These are phyloP conservation scores for Aspergillus latus DNA, from an alignment of 2,329 filamentous ascomycete genomes.

Conservation along the genomic window DNA sequence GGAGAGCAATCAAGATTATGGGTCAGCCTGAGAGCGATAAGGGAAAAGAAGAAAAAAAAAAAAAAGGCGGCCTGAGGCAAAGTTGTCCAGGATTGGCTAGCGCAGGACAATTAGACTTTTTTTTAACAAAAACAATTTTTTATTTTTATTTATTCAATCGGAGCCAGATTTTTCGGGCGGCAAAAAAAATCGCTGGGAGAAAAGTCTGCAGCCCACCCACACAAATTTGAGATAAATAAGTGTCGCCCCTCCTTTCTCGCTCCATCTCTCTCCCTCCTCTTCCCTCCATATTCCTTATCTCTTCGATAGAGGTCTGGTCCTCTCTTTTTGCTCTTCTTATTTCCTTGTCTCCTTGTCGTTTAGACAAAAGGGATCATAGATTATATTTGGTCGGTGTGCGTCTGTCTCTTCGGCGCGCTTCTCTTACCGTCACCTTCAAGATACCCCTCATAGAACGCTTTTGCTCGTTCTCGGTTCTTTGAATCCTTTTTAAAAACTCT, in stretches of 20 bases:
- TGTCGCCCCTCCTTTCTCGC: conserved; percentile 25
- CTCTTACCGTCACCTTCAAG: conserved; percentile 31
- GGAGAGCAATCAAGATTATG: background rate
- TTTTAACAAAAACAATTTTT: conserved; percentile 19
- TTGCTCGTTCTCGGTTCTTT: conserved; percentile 28
- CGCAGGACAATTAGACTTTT: conserved; percentile 18
- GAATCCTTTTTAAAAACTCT: conserved; percentile 16
- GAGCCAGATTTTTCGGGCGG: conserved; percentile 27
- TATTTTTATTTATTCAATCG: background rate
- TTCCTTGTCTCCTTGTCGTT: conserved; percentile 29
- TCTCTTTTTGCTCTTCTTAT: conserved; percentile 27
- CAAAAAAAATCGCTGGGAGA: conserved; percentile 20
- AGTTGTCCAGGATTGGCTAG: conserved; percentile 19
- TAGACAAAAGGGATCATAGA: conserved; percentile 36
- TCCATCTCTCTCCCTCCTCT: conserved; percentile 18
- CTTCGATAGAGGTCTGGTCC: conserved; percentile 36
- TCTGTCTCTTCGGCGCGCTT: conserved; percentile 31
- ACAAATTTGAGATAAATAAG: conserved; percentile 38
- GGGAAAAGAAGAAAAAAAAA: background rate
- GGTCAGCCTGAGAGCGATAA: background rate
- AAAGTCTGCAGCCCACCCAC: conserved; percentile 26
- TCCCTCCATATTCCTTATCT: conserved; percentile 29
- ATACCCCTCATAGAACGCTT: conserved; percentile 42
- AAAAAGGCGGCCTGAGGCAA: background rate
- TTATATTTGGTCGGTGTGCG: conserved; percentile 31